Evolutionary conservation across 2,329 filamentous ascomycete genomes (phyloP).

Genomic region (Cordyceps tenuipes): DNA sequence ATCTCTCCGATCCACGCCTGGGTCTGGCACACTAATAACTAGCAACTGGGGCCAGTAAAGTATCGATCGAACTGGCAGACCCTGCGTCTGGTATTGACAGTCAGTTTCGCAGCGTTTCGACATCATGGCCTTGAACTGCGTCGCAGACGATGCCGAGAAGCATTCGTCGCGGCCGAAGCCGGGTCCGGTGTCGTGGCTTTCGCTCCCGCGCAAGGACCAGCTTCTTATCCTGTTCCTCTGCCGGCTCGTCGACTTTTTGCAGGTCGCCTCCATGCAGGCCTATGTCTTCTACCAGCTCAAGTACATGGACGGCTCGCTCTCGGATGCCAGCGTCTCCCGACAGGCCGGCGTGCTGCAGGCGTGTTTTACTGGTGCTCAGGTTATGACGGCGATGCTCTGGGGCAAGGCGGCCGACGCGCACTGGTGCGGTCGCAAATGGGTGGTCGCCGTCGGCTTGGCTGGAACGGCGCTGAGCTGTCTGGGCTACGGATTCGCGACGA

Average conservation of each 20-base stretch:
- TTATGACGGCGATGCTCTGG: conserved; percentile 66
- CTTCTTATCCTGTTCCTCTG: conserved; percentile 61
- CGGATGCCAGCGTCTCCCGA: conserved; percentile 49
- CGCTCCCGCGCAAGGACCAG: conserved; percentile 63
- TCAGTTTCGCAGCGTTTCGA: neutral
- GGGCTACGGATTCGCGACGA: conserved; percentile 64
- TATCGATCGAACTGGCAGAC: neutral
- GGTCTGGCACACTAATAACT: conserved; percentile 1
- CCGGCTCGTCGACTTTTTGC: conserved; percentile 64
- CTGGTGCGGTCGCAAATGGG: conserved; percentile 56
- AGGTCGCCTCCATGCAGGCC: conserved; percentile 58
- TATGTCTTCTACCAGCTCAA: conserved; percentile 72
- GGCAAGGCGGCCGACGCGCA: conserved; percentile 55
- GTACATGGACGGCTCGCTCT: conserved; percentile 49
- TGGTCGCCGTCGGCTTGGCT: conserved; percentile 60
- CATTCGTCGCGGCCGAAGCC: neutral
- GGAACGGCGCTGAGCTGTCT: conserved; percentile 60
- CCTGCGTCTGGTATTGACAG: neutral
- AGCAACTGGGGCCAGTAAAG: neutral
- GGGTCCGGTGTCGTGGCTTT: conserved; percentile 54
- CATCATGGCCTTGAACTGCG: neutral
- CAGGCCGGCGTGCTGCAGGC: conserved; percentile 65
- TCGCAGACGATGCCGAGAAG: neutral
- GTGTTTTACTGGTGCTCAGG: conserved; percentile 65
- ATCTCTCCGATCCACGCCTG: neutral